phyloP scores from a whole-genome alignment of 1,284 basidiomycete species.

The Waitea zeae region DNA sequence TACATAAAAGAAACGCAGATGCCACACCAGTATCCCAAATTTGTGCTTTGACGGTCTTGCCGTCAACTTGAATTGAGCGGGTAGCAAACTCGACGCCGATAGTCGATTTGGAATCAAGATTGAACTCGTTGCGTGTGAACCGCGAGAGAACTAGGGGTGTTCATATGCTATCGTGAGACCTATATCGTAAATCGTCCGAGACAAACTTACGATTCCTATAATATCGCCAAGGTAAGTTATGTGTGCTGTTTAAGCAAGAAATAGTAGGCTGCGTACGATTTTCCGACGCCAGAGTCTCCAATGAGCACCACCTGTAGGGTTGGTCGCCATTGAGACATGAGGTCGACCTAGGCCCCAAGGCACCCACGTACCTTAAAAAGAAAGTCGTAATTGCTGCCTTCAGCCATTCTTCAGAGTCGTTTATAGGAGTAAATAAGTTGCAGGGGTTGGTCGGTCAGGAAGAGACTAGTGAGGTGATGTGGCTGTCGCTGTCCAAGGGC shows the following conservation, averaged over 20 bases:
- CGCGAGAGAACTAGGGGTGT: slow-evolving; percentile 74
- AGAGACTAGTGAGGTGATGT: too few species aligned
- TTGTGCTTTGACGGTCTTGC: slow-evolving; percentile 97
- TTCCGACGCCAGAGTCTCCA: slow-evolving; percentile 98
- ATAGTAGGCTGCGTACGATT: slow-evolving; percentile 52
- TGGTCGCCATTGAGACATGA: slow-evolving; percentile 2
- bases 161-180: too few species aligned
- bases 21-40: slow-evolving; percentile 94
- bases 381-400: slow-evolving; percentile 88
- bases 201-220: slow-evolving; percentile 16
- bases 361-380: slow-evolving; percentile 99
- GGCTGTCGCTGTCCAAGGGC: too few species aligned
- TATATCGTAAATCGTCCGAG: slow-evolving; percentile 3
- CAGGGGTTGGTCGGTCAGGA: too few species aligned
- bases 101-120: slow-evolving; percentile 96
- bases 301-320: slow-evolving; percentile 86
- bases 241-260: not conserved
- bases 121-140: slow-evolving; percentile 99
- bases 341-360: too few species aligned
- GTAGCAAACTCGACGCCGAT: slow-evolving; percentile 99
- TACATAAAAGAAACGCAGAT: slow-evolving; percentile 1
- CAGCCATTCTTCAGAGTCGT: too few species aligned
- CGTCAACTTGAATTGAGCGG: slow-evolving; percentile 85
- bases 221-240: not conserved
- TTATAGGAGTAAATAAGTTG: too few species aligned